Evolutionary conservation across 345 rosid species (phyloP).

Genomic region (Orychophragmus violaceus): DNA sequence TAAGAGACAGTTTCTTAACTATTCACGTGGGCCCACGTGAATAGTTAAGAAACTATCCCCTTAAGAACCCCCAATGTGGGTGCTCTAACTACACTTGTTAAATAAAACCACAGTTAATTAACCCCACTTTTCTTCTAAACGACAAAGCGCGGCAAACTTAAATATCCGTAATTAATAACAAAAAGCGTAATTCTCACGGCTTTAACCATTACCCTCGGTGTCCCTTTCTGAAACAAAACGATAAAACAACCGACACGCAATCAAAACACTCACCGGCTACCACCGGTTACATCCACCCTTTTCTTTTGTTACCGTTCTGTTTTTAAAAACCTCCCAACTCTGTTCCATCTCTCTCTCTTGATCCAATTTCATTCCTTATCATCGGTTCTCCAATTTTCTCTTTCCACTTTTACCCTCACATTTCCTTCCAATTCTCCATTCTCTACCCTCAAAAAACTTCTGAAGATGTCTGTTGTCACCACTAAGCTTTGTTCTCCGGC

Average conservation of each 20-base stretch:
- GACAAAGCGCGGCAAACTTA: constrained; percentile 1
- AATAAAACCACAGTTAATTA: too few species aligned
- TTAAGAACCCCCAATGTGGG: too few species aligned
- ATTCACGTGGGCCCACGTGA: too few species aligned
- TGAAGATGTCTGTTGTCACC: constrained; percentile 42
- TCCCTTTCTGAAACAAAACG: constrained; percentile 11
- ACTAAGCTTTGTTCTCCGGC: constrained; percentile 40
- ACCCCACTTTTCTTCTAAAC: too few species aligned
- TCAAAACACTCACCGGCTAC: constrained; percentile 13
- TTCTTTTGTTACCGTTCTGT: constrained; percentile 33
- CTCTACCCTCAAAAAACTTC: neutral
- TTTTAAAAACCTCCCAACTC: constrained; percentile 32
- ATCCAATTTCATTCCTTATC: neutral
- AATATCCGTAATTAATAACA: too few species aligned
- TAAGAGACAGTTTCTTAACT: too few species aligned
- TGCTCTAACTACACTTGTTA: too few species aligned
- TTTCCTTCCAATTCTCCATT: constrained; percentile 2
- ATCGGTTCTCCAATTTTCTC: too few species aligned
- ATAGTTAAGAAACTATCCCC: too few species aligned
- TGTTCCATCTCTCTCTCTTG: constrained; percentile 17
- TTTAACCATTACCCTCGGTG: neutral
- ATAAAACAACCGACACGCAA: constrained; percentile 18
- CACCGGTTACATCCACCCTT: constrained; percentile 22
- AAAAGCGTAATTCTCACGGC: constrained; percentile 21
- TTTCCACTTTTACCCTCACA: constrained; percentile 25